Evolutionary conservation across 371 early-diverging fungal genomes (phyloP).

Genomic region (Mortierella sp.): DNA sequence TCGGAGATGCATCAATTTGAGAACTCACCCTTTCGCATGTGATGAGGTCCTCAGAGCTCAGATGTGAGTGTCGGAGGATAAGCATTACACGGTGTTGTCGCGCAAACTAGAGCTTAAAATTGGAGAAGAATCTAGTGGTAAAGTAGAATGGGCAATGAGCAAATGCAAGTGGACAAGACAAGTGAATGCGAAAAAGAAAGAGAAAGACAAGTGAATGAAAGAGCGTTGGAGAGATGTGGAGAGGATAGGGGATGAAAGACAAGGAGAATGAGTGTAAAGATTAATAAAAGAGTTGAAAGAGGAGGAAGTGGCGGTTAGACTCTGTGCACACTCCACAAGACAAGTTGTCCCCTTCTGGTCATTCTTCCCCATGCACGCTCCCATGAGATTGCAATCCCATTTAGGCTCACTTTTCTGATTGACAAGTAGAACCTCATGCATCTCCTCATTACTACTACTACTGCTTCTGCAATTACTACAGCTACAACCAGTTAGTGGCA

Average conservation of each 20-base stretch:
- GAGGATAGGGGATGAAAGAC: not conserved
- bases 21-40: constrained; percentile 48
- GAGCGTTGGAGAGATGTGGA: too few species aligned
- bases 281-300: not conserved
- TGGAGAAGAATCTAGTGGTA: not conserved
- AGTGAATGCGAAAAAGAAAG: constrained; percentile 3
- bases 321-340: not conserved
- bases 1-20: not conserved
- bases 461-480: too few species aligned
- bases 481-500: not conserved
- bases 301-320: constrained; percentile 3
- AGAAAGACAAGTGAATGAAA: not conserved
- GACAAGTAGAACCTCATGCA: not conserved
- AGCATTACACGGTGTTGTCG: constrained; percentile 26
- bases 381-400: not conserved
- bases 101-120: not conserved
- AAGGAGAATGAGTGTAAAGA: not conserved
- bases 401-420: not conserved
- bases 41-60: constrained; percentile 52
- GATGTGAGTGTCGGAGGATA: constrained; percentile 46
- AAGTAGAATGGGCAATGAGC: not conserved
- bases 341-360: not conserved
- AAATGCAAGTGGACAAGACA: not conserved
- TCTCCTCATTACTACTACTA: not conserved
- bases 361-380: not conserved